These are phyloP conservation scores for Aspergillus wentii DNA, from an alignment of 495 filamentous ascomycete species.

Conservation along the genomic window DNA sequence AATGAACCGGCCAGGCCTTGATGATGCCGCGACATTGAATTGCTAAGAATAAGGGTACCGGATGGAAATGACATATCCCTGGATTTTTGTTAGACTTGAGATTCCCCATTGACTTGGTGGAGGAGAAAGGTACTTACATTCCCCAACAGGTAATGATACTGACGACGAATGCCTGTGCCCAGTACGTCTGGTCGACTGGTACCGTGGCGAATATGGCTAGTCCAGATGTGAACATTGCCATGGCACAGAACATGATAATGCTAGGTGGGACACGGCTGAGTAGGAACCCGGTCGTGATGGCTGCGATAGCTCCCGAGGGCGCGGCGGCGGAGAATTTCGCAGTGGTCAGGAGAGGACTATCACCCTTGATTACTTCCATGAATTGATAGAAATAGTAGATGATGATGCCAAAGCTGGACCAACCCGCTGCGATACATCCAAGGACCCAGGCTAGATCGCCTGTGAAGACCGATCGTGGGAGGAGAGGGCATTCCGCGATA, in stretches of 20 bases:
- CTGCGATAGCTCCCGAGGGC: constrained; percentile 43
- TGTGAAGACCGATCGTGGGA: constrained; percentile 47
- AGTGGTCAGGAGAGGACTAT: constrained; percentile 40
- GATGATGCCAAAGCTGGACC: constrained; percentile 59
- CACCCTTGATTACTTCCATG: constrained; percentile 41
- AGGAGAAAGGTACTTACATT: constrained; percentile 28
- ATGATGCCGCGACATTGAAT: constrained; percentile 51
- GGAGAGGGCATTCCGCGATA: constrained; percentile 42
- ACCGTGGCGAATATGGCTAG: constrained; percentile 40
- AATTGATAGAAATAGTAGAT: constrained; percentile 55
- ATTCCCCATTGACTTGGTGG: too few species aligned
- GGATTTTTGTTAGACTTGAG: background rate
- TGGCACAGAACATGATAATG: constrained; percentile 46
- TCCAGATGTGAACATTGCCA: constrained; percentile 43
- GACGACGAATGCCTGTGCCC: constrained; percentile 54
- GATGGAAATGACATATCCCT: constrained; percentile 56
- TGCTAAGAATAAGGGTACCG: constrained; percentile 54
- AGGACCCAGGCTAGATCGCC: constrained; percentile 50
- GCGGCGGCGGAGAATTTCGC: constrained; percentile 42
- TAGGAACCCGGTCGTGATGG: constrained; percentile 43
- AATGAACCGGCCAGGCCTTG: constrained; percentile 59
- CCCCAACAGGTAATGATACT: constrained; percentile 54
- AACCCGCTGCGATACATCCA: constrained; percentile 49
- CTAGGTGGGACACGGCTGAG: constrained; percentile 34
- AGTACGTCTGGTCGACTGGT: constrained; percentile 50